These are phyloP conservation scores for Hymenoscyphus repandus DNA, from an alignment of 2,329 filamentous ascomycete species.

Conservation along the genomic window DNA sequence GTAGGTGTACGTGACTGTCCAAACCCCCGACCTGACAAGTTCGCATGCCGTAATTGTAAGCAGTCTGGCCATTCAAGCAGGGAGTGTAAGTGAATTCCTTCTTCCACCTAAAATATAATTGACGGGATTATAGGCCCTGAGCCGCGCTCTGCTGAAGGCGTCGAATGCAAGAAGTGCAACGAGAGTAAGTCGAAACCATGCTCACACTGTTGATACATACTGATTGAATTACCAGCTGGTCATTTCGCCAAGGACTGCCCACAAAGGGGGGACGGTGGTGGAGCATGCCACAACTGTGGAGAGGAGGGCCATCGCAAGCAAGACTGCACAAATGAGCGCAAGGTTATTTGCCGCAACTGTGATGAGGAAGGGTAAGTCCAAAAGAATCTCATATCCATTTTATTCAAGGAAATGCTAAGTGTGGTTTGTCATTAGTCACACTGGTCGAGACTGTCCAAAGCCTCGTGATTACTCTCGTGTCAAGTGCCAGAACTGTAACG, in stretches of 20 bases:
- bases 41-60: constrained; percentile 65
- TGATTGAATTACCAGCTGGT: constrained; percentile 38
- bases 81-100: constrained; percentile 24
- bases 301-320: constrained; percentile 18
- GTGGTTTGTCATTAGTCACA: background rate
- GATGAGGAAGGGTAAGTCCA: constrained; percentile 39
- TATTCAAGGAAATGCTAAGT: background rate
- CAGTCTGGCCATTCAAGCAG: constrained; percentile 30
- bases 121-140: constrained; percentile 34
- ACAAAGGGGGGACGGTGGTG: constrained; percentile 48
- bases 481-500: constrained; percentile 52
- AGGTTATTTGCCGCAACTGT: constrained; percentile 48
- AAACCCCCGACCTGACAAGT: constrained; percentile 56
- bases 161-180: constrained; percentile 33
- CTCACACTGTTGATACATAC: background rate
- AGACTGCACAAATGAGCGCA: constrained; percentile 29
- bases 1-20: constrained; percentile 54
- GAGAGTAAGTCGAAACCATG: constrained; percentile 21
- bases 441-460: constrained; percentile 9
- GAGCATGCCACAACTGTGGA: constrained; percentile 39
- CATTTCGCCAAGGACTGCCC: constrained; percentile 63
- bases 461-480: constrained; percentile 42
- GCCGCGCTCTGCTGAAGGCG: constrained; percentile 50
- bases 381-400: background rate
- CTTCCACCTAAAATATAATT: background rate